Percentiles rank a stretch among this genome's conserved stretches.
Evolutionary conservation across 1,284 basidiomycete species (phyloP).

Genomic region (Cystobasidiaceae sp.): DNA sequence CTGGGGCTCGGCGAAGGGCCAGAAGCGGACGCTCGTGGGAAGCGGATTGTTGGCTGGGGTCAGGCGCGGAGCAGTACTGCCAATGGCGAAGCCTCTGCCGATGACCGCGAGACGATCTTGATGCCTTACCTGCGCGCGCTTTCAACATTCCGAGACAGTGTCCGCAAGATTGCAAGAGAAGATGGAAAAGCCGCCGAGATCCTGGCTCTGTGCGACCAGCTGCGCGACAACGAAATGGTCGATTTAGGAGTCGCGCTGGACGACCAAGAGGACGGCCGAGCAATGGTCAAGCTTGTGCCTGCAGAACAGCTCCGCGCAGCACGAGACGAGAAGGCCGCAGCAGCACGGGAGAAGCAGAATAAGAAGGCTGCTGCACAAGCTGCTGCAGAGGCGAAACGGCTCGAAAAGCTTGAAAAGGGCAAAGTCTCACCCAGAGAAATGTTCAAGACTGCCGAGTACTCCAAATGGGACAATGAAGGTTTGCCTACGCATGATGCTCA

Average conservation of each 20-base stretch:
- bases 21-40: conserved; percentile 32
- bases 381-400: conserved; percentile 64
- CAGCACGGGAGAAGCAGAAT: conserved; percentile 50
- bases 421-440: conserved; percentile 67
- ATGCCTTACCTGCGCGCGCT: conserved; percentile 85
- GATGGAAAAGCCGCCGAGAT: conserved; percentile 59
- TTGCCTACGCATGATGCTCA: conserved; percentile 78
- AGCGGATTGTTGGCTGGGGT: conserved; percentile 52
- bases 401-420: conserved; percentile 81
- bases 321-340: conserved; percentile 80
- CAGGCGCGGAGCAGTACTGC: conserved; percentile 43
- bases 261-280: conserved; percentile 95
- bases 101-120: conserved; percentile 71
- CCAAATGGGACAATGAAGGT: conserved; percentile 76
- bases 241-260: conserved; percentile 92
- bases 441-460: conserved; percentile 64
- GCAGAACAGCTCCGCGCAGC: conserved; percentile 74
- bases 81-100: background rate
- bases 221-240: conserved; percentile 84
- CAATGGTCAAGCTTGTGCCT: conserved; percentile 86
- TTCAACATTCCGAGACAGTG: conserved; percentile 84
- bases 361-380: conserved; percentile 72
- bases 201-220: conserved; percentile 73
- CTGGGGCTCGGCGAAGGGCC: conserved; percentile 85
- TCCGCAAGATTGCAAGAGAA: conserved; percentile 77